Conservation (phyloP, 2,329 filamentous ascomycete genomes). For the Lecanosticta acicola region DNA sequence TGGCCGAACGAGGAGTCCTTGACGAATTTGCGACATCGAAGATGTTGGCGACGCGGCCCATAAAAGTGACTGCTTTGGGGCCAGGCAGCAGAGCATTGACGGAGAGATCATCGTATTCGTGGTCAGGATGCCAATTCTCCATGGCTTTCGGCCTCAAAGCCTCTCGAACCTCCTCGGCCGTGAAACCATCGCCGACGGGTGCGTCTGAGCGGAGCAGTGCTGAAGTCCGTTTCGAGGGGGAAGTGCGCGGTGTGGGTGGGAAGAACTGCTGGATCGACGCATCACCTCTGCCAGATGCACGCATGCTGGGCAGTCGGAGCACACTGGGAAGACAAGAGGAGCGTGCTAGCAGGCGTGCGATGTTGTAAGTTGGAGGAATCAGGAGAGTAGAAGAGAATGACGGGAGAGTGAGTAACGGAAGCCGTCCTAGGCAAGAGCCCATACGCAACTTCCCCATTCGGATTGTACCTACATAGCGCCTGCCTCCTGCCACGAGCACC, state of each 20-base stretch:
- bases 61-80: conserved; percentile 46
- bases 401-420: not conserved
- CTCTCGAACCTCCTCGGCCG: conserved; percentile 38
- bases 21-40: conserved; percentile 40
- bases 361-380: not conserved
- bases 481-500: too few species aligned
- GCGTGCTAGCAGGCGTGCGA: not conserved
- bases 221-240: conserved; percentile 17
- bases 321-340: not conserved
- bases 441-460: not conserved
- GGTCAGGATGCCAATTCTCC: conserved; percentile 44
- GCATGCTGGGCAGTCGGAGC: conserved; percentile 6
- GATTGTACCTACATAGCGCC: not conserved
- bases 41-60: conserved; percentile 54
- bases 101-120: conserved; percentile 41
- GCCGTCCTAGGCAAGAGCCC: not conserved
- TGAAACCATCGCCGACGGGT: conserved; percentile 49
- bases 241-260: conserved; percentile 30
- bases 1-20: conserved; percentile 42
- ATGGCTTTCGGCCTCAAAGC: conserved; percentile 18
- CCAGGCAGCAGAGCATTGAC: conserved; percentile 49
- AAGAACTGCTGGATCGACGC: conserved; percentile 41
- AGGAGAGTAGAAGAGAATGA: conserved; percentile 1
- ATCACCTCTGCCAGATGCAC: conserved; percentile 11
- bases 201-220: conserved; percentile 13